These are phyloP conservation scores for Rhodomyrtus psidioides DNA, from an alignment of 441 rosid species.

Conservation along the genomic window DNA sequence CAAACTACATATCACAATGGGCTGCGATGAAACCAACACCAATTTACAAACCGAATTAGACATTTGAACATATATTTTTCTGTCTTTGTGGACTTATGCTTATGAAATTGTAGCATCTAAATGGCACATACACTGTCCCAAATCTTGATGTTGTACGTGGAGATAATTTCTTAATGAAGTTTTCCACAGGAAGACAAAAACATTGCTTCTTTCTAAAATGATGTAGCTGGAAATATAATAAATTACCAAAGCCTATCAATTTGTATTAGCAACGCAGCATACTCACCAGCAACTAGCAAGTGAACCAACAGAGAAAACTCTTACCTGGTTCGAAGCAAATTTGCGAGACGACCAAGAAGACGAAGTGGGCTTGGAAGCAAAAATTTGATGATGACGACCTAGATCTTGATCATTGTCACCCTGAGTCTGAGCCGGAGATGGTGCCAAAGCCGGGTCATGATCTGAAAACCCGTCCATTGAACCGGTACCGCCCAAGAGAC, in stretches of 20 bases:
- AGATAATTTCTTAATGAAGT: not conserved
- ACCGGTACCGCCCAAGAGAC: constrained; percentile 36
- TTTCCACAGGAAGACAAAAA: not conserved
- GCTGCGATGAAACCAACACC: not conserved
- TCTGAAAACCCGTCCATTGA: constrained; percentile 40
- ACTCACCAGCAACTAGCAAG: not conserved
- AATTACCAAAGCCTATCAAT: not conserved
- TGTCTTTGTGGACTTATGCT: not conserved
- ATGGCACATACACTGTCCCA: not conserved
- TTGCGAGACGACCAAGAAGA: constrained; percentile 18
- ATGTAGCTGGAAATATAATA: not conserved
- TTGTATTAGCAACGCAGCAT: not conserved
- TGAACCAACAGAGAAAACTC: not conserved
- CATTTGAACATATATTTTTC: not conserved
- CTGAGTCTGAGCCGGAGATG: constrained; percentile 29
- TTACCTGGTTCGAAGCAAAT: constrained; percentile 43
- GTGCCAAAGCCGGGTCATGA: constrained; percentile 39
- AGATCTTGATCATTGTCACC: constrained; percentile 4
- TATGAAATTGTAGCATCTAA: not conserved
- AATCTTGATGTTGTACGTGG: not conserved
- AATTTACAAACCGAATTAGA: not conserved
- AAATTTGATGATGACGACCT: constrained; percentile 25
- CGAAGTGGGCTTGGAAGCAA: constrained; percentile 22
- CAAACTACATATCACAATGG: not conserved
- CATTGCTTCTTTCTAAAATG: not conserved